Base-by-base conservation (phyloP, 257 asterid genomes). In the Fraxinus excelsior region DNA sequence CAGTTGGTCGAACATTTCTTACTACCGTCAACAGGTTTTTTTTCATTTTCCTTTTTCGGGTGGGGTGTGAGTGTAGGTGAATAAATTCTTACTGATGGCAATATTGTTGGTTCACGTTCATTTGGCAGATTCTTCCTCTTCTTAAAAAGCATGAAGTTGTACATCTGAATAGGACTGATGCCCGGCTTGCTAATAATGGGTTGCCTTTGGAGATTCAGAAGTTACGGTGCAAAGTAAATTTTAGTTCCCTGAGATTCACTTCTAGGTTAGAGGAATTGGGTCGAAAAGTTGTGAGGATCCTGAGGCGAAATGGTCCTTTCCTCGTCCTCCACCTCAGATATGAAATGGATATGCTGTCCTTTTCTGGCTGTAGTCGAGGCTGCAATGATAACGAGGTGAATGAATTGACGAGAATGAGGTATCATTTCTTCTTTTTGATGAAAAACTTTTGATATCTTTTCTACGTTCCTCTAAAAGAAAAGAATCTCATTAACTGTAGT, bases 1-100 rank as follows among this genome's bases (percentile, higher is more conserved):
- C 79, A 91, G 96, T 81, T 91, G 94, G 96, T 91, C 96, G 2
- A 86, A 91, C 69, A 82, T 89, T 79, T 84, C 96, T 51, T 91
- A 91, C 82, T 91, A 91, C 84, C 86, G 69, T 65, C 80, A 65
- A 34, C 96, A 90, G 90, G 96, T 66, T 44, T 23, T 42, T 34
- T 26, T 13, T 5, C 26, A 49, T 23, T 37, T 21, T 16, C 7
- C 3, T 0, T 74, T 35, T 35, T n/a, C 23, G 1, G 28, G 34
- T 5, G 31, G 19, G 6, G 9, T 70, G 31, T 26, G 38, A 19
- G 34, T 8, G 16, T 31, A 23, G 38, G 19, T 62, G 56, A 31
- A n/a, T 38, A 31, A 37, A 60, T 51, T 74, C 72, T 77, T 44
- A 65, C 13, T 62, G 56, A 56, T 53, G 2, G 68, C 40, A 77